Evolutionary conservation across 2,329 filamentous ascomycete genomes (phyloP).

Genomic region (Westerdykella sp.): DNA sequence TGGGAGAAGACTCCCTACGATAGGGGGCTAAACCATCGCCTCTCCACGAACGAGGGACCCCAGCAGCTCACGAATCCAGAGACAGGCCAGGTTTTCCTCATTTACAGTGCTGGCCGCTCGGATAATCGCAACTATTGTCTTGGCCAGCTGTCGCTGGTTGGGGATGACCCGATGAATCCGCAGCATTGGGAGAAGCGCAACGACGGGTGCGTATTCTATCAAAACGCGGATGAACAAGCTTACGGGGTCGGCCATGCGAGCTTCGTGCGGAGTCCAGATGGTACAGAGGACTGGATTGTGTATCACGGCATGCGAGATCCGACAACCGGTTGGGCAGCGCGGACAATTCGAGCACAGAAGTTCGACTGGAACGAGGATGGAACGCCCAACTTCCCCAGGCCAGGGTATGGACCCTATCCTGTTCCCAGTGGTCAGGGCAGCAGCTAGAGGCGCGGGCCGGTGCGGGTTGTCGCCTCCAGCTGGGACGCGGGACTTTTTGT

Average conservation of each 20-base stretch:
- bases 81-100: slow-evolving; percentile 45
- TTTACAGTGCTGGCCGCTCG: slow-evolving; percentile 46
- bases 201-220: slow-evolving; percentile 45
- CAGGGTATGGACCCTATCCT: slow-evolving; percentile 45
- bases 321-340: slow-evolving; percentile 42
- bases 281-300: slow-evolving; percentile 46
- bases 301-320: slow-evolving; percentile 49
- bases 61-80: slow-evolving; percentile 45
- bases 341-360: slow-evolving; percentile 46
- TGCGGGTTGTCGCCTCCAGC: background rate
- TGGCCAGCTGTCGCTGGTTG: slow-evolving; percentile 46
- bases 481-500: background rate
- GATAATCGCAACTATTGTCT: slow-evolving; percentile 51
- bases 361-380: slow-evolving; percentile 47
- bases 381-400: slow-evolving; percentile 43
- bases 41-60: slow-evolving; percentile 47
- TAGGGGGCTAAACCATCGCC: slow-evolving; percentile 41
- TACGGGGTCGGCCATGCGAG: slow-evolving; percentile 49
- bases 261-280: slow-evolving; percentile 46
- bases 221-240: slow-evolving; percentile 40
- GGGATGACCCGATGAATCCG: slow-evolving; percentile 46
- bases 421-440: slow-evolving; percentile 24
- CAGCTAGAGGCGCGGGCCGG: background rate
- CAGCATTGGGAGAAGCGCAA: slow-evolving; percentile 45
- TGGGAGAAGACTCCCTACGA: slow-evolving; percentile 50